Conservation (phyloP, 345 rosid species). For the Hirschfeldia incana region DNA sequence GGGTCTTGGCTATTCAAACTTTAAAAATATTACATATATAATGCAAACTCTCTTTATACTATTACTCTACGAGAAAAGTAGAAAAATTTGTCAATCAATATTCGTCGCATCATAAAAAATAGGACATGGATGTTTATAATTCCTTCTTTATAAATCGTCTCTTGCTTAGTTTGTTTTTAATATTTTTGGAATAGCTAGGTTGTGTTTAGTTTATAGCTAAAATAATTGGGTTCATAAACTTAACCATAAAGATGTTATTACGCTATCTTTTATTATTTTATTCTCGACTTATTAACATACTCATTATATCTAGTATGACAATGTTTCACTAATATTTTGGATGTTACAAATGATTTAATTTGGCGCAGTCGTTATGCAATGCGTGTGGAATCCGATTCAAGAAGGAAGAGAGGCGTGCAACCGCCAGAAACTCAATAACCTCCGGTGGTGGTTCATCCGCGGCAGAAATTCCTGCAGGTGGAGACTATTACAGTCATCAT, state of each 20-base stretch:
- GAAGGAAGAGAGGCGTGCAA: constrained; percentile 87
- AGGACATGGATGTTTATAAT: not conserved
- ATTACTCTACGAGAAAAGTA: not conserved
- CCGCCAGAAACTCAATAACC: constrained; percentile 50
- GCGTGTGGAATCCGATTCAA: constrained; percentile 94
- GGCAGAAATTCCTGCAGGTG: constrained; percentile 31
- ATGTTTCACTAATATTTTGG: not conserved
- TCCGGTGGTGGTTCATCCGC: constrained; percentile 35
- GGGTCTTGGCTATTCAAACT: not conserved
- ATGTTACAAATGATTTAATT: constrained; percentile 6
- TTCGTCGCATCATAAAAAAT: constrained; percentile 3
- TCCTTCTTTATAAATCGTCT: not conserved
- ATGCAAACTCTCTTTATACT: not conserved
- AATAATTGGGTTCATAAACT: not conserved
- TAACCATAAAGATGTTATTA: not conserved
- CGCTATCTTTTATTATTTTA: not conserved
- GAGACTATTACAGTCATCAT: constrained; percentile 29
- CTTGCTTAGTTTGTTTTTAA: not conserved
- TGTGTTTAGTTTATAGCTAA: not conserved
- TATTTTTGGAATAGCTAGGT: not conserved
- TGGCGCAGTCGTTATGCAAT: constrained; percentile 75
- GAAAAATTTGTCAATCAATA: not conserved
- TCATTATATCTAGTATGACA: not conserved
- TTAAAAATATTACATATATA: not conserved
- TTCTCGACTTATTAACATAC: not conserved